Evolutionary conservation across 2,329 filamentous ascomycete genomes (phyloP), one percentile per base, ranked within the genome.

Genomic region (Myotisia sp.): DNA sequence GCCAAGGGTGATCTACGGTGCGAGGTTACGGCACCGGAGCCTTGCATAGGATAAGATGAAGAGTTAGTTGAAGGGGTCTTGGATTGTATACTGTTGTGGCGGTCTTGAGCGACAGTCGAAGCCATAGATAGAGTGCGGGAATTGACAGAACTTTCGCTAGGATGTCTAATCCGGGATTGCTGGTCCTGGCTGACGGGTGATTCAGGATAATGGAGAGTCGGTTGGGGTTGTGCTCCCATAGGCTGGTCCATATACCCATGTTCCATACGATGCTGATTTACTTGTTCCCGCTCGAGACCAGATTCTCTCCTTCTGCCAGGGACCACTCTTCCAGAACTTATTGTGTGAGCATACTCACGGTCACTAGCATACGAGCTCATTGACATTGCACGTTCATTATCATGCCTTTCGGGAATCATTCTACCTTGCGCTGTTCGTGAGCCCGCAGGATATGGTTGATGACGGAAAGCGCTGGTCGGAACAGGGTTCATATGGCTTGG

Each of bases 371-470:
- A 81, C 6, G 81, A 83, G 4, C 79, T 90, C 78, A 98, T 79
- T 29, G 87, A 93, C 90, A 95, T 95, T 42, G 90, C 77, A 38
- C 90, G 74, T 56, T 95, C 87, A 48, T 95, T 87, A 37, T 92
- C 83, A 41, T 86, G 80, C 35, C 87, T 76, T 52, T 94, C 86
- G 1, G 90, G 90, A 6, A 98, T 85, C 22, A 90, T 68, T 40
- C 90, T 74, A 20, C 90, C 90, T 54, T 94, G 86, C 6, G 86
- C 83, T 2, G 90, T 98, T 31, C 84, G 92, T 41, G 84, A 76
- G 44, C 65, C 42, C 61, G 63, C 43, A 37, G 76, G 73, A 51
- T 83, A 87, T 19, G 76, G 79, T 39, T 79, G 75, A 45, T 86
- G 79, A 36, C 86, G 77, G 50, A 85, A 85, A 27, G 78, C 72